Base-by-base conservation (phyloP, 2,329 filamentous ascomycete species). In the Tricladium varicosporioides region DNA sequence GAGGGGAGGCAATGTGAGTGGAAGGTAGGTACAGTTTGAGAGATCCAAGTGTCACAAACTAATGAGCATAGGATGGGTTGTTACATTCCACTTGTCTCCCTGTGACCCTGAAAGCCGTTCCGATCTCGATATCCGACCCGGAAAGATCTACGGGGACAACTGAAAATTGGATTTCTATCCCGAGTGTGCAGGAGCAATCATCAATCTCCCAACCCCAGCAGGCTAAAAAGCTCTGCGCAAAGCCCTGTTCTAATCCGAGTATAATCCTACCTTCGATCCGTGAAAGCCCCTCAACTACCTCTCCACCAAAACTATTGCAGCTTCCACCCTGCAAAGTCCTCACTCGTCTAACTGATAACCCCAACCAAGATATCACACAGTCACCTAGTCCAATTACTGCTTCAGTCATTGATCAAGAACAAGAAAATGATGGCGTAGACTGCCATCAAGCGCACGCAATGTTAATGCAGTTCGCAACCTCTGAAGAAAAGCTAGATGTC, bases 381-480 rank as follows among this genome's bases (percentile, higher is more conserved):
- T 2, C 27, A 1, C 5, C 31, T 18, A 36, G 32, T 7, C 3
- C 22, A 27, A 27, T 7, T 4, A 7, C 22, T 7, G 7, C 3
- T 27, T 7, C 22, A 10, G 42, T 9, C n/a, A 27, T 16, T 4
- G n/a, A 2, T 14, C 19, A 46, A 5, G 51, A 32, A 7, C 8
- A 58, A 11, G 56, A 51, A 16, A 4, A 16, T 10, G 52, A 33
- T 10, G 60, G 60, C 7, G 58, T 62, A 2, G 43, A 56, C 16
- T 63, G 61, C 44, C 48, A 48, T 5, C 49, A 48, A 51, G 61
- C 61, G 11, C 49, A 62, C 45, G 32, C 50, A 5, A 62, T 63
- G 57, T 47, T 63, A 42, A 60, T 63, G 47, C 61, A 57, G 42
- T 59, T 52, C 47, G 61, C 61, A n/a, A 63, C 61, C 3, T 56